phyloP scores from a whole-genome alignment of 306 rosid species.

The Trifolium repens region DNA sequence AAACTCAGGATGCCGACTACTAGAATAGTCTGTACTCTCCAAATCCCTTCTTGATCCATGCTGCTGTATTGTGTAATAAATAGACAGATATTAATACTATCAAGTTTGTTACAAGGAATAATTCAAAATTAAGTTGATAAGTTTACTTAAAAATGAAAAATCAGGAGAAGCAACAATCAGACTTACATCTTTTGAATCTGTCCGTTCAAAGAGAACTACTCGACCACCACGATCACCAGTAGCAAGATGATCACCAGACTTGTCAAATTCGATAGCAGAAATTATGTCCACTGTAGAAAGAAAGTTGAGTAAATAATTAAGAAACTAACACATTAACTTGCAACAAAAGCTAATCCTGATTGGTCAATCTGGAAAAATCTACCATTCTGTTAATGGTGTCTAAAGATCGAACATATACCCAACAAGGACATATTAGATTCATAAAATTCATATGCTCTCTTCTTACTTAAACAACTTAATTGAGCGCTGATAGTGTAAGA shows the following conservation, averaged over 20 bases:
- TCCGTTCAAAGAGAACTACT: slow-evolving; percentile 98
- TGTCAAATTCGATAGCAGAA: slow-evolving; percentile 98
- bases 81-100: slow-evolving; percentile 21
- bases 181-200: slow-evolving; percentile 86
- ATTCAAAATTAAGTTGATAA: slow-evolving; percentile 17
- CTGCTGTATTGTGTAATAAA: slow-evolving; percentile 56
- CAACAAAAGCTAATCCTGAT: slow-evolving; percentile 35
- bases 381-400: neutral
- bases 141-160: slow-evolving; percentile 16
- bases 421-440: slow-evolving; percentile 1
- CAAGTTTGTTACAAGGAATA: slow-evolving; percentile 24
- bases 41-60: slow-evolving; percentile 84
- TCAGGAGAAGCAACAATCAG: slow-evolving; percentile 35
- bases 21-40: slow-evolving; percentile 81
- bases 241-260: slow-evolving; percentile 95
- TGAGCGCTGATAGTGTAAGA: neutral
- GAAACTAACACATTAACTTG: slow-evolving; percentile 33
- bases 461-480: slow-evolving; percentile 15
- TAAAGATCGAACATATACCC: neutral
- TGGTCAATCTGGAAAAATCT: slow-evolving; percentile 5
- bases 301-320: slow-evolving; percentile 38
- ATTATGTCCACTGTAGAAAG: slow-evolving; percentile 88
- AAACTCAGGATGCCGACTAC: slow-evolving; percentile 92
- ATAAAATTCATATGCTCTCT: slow-evolving; percentile 18
- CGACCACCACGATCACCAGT: slow-evolving; percentile 99